phyloP scores from a whole-genome alignment of 2,329 filamentous ascomycete genomes.

The Acrodontium crateriforme region DNA sequence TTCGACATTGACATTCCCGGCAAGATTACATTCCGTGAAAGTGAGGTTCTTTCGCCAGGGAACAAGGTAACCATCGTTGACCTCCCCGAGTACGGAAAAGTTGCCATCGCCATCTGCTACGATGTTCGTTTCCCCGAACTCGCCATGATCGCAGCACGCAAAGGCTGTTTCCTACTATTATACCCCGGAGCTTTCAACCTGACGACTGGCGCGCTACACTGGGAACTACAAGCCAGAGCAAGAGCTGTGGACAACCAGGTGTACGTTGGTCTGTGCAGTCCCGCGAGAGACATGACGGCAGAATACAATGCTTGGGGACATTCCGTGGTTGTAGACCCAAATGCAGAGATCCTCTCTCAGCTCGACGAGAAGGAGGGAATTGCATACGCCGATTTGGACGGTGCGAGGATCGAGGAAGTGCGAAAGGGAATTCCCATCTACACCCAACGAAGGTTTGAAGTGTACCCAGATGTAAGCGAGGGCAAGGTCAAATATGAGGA shows the following conservation, averaged over 20 bases:
- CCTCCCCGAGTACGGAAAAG: conserved; percentile 73
- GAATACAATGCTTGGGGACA: conserved; percentile 87
- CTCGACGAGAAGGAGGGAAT: conserved; percentile 66
- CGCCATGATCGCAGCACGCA: conserved; percentile 73
- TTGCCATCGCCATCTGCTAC: conserved; percentile 91
- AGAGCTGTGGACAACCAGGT: conserved; percentile 88
- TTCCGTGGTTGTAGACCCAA: conserved; percentile 75
- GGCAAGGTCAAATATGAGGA: conserved; percentile 30
- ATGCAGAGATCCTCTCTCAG: conserved; percentile 68
- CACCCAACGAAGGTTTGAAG: conserved; percentile 78
- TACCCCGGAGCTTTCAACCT: conserved; percentile 97
- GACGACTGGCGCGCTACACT: conserved; percentile 85
- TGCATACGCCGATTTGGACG: conserved; percentile 57
- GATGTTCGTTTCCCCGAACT: conserved; percentile 94
- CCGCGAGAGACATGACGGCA: conserved; percentile 63
- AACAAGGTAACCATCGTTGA: conserved; percentile 77
- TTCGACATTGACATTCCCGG: conserved; percentile 98
- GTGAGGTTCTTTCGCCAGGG: conserved; percentile 73
- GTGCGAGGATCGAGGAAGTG: conserved; percentile 55
- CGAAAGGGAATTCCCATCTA: conserved; percentile 74
- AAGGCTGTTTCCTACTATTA: conserved; percentile 73
- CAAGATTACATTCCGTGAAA: conserved; percentile 83
- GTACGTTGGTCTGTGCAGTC: conserved; percentile 85
- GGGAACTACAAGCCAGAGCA: conserved; percentile 68
- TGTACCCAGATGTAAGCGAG: conserved; percentile 79